Conservation (phyloP, 306 rosid species). For the Canavalia gladiata region DNA sequence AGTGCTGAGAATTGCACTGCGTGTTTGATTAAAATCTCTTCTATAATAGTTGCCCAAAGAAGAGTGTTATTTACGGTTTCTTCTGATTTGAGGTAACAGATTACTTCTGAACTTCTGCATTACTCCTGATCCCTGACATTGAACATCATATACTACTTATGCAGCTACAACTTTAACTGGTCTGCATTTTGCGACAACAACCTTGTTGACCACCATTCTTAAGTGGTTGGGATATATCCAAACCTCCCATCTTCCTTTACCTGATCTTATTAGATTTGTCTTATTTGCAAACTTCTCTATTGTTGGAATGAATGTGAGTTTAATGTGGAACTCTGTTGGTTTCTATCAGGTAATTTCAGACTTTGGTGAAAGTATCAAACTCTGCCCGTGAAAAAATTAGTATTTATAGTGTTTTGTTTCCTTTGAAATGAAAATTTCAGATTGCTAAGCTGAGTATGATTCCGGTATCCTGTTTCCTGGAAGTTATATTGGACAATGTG, state of each 20-base stretch:
- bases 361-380: slow-evolving; percentile 7
- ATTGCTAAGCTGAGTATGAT: slow-evolving; percentile 91
- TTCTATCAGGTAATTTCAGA: slow-evolving; percentile 75
- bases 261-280: slow-evolving; percentile 77
- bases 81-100: not conserved
- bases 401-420: slow-evolving; percentile 12
- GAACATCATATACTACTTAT: slow-evolving; percentile 38
- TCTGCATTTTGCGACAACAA: slow-evolving; percentile 79
- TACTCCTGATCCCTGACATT: slow-evolving; percentile 37
- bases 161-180: slow-evolving; percentile 91
- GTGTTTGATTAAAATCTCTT: slow-evolving; percentile 18
- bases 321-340: slow-evolving; percentile 94
- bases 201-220: slow-evolving; percentile 65
- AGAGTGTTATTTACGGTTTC: slow-evolving; percentile 14
- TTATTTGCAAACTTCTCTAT: slow-evolving; percentile 84
- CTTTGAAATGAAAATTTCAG: slow-evolving; percentile 56
- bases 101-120: slow-evolving; percentile 10
- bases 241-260: slow-evolving; percentile 69
- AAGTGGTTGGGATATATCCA: slow-evolving; percentile 77
- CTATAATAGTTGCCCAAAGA: slow-evolving; percentile 31
- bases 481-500: slow-evolving; percentile 73
- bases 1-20: not conserved
- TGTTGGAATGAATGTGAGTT: slow-evolving; percentile 88
- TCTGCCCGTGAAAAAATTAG: slow-evolving; percentile 7
- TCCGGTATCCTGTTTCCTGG: slow-evolving; percentile 84